Evolutionary conservation across 345 rosid species (phyloP).

Genomic region (Eucalyptus polybractea): DNA sequence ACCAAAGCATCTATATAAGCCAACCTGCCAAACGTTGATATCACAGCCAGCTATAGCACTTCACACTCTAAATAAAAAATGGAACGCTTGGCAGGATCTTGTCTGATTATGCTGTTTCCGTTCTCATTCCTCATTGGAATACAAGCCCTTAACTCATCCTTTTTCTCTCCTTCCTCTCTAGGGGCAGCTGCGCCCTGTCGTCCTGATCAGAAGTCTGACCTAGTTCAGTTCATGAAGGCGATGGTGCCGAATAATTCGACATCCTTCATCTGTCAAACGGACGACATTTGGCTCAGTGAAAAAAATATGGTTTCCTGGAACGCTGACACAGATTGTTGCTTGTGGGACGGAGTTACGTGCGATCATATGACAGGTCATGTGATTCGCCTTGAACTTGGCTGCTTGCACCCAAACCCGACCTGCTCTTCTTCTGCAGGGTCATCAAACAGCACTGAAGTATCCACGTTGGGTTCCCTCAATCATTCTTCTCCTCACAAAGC

Average conservation of each 20-base stretch:
- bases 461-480: background rate
- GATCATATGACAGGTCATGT: background rate
- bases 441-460: background rate
- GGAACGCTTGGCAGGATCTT: background rate
- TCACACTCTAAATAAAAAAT: background rate
- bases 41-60: background rate
- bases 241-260: background rate
- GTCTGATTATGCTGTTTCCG: background rate
- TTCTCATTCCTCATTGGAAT: background rate
- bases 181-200: background rate
- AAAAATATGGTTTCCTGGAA: background rate
- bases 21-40: background rate
- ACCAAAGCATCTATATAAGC: background rate
- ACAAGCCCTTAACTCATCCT: background rate
- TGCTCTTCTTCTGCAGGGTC: background rate
- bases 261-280: background rate
- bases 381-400: background rate
- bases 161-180: background rate
- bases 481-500: background rate
- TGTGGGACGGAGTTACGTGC: slow-evolving; percentile 1
- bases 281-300: accelerated
- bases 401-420: background rate
- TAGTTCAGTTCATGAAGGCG: background rate
- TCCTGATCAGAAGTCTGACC: background rate
- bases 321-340: background rate